Percentiles rank a stretch among this genome's conserved stretches.
Evolutionary conservation across 257 asterid species (phyloP).

Genomic region (Leptodermis oblonga): DNA sequence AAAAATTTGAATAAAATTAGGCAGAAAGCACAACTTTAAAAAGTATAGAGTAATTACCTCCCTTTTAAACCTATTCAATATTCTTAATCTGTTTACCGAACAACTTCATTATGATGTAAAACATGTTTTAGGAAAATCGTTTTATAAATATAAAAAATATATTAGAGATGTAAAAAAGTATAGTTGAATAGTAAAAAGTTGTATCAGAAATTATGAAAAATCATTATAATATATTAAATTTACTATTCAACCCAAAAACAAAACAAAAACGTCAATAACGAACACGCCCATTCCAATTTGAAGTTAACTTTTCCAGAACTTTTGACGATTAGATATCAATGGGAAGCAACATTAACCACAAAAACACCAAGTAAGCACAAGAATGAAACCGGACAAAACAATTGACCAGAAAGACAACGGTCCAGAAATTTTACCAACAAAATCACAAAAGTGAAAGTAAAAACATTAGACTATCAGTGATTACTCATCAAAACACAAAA

Average conservation of each 20-base stretch:
- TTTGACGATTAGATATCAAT: no score
- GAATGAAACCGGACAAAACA: neutral
- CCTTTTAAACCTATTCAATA: neutral
- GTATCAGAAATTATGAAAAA: no score
- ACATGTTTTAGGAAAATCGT: no score
- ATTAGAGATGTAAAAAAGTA: no score
- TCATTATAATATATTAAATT: no score
- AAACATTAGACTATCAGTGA: neutral
- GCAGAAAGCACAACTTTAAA: neutral
- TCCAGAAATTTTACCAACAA: neutral
- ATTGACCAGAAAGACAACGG: neutral
- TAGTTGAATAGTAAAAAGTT: no score
- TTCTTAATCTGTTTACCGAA: neutral
- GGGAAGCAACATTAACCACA: neutral
- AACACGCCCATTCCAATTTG: neutral
- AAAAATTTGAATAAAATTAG: neutral
- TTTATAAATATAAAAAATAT: no score
- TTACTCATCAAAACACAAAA: conserved; percentile 6
- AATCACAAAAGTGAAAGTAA: neutral
- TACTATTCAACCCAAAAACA: no score
- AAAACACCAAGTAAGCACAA: neutral
- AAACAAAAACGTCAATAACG: no score
- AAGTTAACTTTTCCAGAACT: neutral
- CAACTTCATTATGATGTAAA: no score
- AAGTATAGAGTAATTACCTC: neutral